A percentile compares a stretch with the other conserved stretches of the same genome.
These are phyloP conservation scores for Arthrinium phaeospermum DNA, from an alignment of 2,329 filamentous ascomycete genomes.

Conservation along the genomic window DNA sequence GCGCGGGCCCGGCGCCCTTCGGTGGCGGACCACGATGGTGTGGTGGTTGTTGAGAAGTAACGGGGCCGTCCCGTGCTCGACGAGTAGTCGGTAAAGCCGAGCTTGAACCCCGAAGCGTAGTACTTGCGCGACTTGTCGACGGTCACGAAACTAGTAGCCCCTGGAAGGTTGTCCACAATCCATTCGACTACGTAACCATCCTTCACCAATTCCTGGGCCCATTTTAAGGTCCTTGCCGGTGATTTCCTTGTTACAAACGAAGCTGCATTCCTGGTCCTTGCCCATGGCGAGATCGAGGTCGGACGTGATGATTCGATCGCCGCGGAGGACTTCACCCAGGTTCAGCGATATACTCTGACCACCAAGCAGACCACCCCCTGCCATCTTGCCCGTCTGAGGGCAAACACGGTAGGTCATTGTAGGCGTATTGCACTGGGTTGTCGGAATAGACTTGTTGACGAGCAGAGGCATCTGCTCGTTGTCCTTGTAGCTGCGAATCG, in stretches of 20 bases:
- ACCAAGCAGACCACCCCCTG: conserved; percentile 72
- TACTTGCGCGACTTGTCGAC: conserved; percentile 85
- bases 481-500: conserved; percentile 78
- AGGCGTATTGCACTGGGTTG: conserved; percentile 87
- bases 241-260: conserved; percentile 74
- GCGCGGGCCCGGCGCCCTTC: conserved; percentile 71
- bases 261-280: conserved; percentile 73
- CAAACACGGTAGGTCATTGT: conserved; percentile 85
- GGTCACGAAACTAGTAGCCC: conserved; percentile 86
- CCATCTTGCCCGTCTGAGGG: conserved; percentile 72
- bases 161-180: conserved; percentile 92
- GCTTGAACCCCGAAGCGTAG: conserved; percentile 88
- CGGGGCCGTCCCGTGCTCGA: conserved; percentile 63
- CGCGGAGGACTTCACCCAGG: conserved; percentile 84
- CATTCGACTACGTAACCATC: conserved; percentile 88
- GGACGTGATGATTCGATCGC: conserved; percentile 83
- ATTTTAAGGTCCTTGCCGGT: conserved; percentile 66
- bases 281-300: conserved; percentile 83
- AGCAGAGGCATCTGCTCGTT: conserved; percentile 82
- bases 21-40: conserved; percentile 81
- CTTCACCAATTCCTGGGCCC: conserved; percentile 73
- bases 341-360: conserved; percentile 83
- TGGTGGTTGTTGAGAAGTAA: conserved; percentile 88
- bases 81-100: conserved; percentile 76
- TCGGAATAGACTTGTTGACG: conserved; percentile 91